Percentiles rank a stretch among this genome's conserved stretches.
Conservation (phyloP, 495 filamentous ascomycete genomes). For the Platismatia glauca region DNA sequence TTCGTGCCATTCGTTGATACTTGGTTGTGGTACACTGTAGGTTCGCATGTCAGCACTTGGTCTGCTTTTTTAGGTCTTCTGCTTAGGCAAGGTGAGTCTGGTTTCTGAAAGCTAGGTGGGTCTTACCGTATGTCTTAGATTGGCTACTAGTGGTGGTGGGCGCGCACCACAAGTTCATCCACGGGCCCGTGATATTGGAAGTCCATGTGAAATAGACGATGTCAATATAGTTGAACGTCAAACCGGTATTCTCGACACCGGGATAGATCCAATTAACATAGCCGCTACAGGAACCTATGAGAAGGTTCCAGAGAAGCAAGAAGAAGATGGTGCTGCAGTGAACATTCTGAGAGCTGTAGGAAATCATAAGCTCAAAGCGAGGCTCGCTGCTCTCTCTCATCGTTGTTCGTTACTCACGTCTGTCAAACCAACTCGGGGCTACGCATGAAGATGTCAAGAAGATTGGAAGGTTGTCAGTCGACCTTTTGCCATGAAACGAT, state of each 20-base stretch:
- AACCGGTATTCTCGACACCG: neutral
- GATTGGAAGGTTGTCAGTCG: neutral
- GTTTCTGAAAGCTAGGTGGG: neutral
- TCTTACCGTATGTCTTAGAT: conserved; percentile 12
- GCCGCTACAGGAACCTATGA: conserved; percentile 3
- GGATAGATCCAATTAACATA: conserved; percentile 17
- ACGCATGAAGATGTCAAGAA: neutral
- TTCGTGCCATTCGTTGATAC: conserved; percentile 12
- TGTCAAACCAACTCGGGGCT: neutral
- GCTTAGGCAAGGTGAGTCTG: no score
- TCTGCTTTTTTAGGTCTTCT: neutral
- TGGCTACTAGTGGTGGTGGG: neutral
- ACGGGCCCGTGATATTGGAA: conserved; percentile 10
- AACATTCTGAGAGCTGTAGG: neutral
- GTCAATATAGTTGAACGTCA: conserved; percentile 26
- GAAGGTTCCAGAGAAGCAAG: neutral
- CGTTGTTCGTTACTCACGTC: neutral
- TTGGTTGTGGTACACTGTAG: conserved; percentile 12
- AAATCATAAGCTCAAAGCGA: neutral
- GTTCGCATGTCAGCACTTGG: neutral
- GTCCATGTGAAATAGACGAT: conserved; percentile 20
- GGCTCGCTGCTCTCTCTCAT: neutral
- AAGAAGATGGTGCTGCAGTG: neutral
- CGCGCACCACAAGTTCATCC: conserved; percentile 18
- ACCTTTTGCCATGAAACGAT: no score